These are phyloP conservation scores for Trypanosoma lewisi DNA, from an alignment of 208 protist species.

Conservation along the genomic window DNA sequence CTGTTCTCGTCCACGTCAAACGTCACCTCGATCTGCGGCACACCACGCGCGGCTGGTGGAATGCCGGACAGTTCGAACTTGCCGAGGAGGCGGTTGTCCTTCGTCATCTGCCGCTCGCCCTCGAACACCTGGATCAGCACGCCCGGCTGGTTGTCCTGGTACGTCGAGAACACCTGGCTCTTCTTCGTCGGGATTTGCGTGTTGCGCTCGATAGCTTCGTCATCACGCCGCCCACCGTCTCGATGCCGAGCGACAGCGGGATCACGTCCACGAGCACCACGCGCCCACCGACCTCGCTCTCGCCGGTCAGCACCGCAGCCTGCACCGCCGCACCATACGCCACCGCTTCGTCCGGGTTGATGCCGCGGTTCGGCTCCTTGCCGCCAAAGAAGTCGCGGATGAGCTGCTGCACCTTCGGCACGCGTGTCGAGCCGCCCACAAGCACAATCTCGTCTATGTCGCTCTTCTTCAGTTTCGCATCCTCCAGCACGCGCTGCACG, in stretches of 20 bases:
- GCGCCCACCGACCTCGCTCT: conserved; percentile 71
- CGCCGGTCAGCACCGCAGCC: conserved; percentile 91
- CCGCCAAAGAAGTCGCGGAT: conserved; percentile 94
- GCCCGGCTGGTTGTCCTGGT: conserved; percentile 93
- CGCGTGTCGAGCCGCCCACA: conserved; percentile 96
- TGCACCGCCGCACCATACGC: conserved; percentile 96
- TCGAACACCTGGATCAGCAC: conserved; percentile 99
- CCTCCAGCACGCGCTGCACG: conserved; percentile 84
- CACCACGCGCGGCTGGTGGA: conserved; percentile 94
- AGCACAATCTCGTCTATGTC: conserved; percentile 94
- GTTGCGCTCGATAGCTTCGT: conserved; percentile 85
- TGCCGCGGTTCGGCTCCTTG: conserved; percentile 91
- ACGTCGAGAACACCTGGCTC: conserved; percentile 87
- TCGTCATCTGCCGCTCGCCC: conserved; percentile 97
- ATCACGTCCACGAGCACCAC: conserved; percentile 86
- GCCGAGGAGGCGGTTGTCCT: conserved; percentile 98
- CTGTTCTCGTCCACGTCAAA: conserved; percentile 98
- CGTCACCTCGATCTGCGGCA: conserved; percentile 96
- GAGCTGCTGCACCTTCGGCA: conserved; percentile 98
- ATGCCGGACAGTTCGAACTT: conserved; percentile 92
- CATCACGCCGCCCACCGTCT: conserved; percentile 94
- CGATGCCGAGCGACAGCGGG: conserved; percentile 94
- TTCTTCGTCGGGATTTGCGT: conserved; percentile 87
- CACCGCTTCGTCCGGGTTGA: conserved; percentile 94
- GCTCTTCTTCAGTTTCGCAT: conserved; percentile 88